phyloP scores from a whole-genome alignment of 179 eudicot species.

The Nepenthes alata region DNA sequence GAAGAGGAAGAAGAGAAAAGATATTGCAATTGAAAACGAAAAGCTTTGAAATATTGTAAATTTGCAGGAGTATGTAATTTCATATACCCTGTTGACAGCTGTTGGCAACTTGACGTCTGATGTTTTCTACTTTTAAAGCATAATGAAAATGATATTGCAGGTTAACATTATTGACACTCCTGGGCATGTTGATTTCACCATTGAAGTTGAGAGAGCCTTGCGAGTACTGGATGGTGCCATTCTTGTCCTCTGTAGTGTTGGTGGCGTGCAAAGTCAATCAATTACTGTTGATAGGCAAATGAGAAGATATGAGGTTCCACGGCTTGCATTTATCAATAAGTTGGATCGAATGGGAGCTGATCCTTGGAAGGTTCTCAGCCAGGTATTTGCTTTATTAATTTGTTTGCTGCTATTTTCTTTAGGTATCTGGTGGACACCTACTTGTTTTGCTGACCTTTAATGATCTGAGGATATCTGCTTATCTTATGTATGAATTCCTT shows the following conservation, averaged over 20 bases:
- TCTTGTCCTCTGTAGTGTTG: constrained; percentile 95
- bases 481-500: neutral
- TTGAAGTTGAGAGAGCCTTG: constrained; percentile 96
- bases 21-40: too few species aligned
- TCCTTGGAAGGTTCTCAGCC: constrained; percentile 92
- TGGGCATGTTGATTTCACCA: constrained; percentile 95
- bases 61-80: too few species aligned
- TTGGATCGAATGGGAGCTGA: constrained; percentile 98
- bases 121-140: neutral
- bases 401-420: constrained; percentile 4
- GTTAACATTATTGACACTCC: constrained; percentile 95
- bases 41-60: too few species aligned
- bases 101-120: neutral
- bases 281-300: constrained; percentile 97
- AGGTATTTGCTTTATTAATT: constrained; percentile 35
- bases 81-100: too few species aligned
- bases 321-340: constrained; percentile 89
- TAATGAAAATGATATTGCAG: constrained; percentile 21
- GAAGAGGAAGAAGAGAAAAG: too few species aligned
- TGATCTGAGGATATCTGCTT: neutral
- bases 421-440: neutral
- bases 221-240: constrained; percentile 99
- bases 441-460: neutral
- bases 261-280: constrained; percentile 97
- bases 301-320: constrained; percentile 95